Evolutionary conservation across 2,329 filamentous ascomycete genomes (phyloP).

Genomic region (Trichophyton simii): DNA sequence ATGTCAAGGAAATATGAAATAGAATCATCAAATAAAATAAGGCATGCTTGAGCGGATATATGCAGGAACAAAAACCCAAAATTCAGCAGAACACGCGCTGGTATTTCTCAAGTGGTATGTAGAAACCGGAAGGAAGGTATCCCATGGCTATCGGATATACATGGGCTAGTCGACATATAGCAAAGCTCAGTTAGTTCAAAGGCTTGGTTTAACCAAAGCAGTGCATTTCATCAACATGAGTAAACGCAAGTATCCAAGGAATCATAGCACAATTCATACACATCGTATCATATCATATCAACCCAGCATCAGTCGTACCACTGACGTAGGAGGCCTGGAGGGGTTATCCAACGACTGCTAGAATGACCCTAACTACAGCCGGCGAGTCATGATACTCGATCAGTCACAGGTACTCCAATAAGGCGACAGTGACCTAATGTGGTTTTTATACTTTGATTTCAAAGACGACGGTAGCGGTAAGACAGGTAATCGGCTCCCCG

Average conservation of each 20-base stretch:
- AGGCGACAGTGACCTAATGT: neutral
- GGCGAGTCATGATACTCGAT: neutral
- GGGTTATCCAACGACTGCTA: neutral
- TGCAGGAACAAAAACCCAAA: neutral
- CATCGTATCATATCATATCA: neutral
- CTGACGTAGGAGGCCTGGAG: too few species aligned
- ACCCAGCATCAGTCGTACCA: neutral
- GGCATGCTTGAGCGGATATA: neutral
- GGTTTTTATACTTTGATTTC: neutral
- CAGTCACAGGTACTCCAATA: neutral
- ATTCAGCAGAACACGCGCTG: neutral
- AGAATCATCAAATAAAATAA: neutral
- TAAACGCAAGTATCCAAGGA: neutral
- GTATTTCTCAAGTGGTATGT: neutral
- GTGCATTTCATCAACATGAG: neutral
- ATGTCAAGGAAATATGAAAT: neutral
- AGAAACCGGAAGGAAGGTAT: neutral
- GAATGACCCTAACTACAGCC: too few species aligned
- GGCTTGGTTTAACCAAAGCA: neutral
- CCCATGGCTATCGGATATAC: neutral
- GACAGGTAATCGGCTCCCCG: constrained; percentile 66
- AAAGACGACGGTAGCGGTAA: constrained; percentile 46
- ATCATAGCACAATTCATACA: neutral
- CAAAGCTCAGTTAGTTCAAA: neutral
- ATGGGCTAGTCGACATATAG: neutral